Base-by-base conservation (phyloP, 176 grass and related monocot genomes). In the Pontederia crassipes region DNA sequence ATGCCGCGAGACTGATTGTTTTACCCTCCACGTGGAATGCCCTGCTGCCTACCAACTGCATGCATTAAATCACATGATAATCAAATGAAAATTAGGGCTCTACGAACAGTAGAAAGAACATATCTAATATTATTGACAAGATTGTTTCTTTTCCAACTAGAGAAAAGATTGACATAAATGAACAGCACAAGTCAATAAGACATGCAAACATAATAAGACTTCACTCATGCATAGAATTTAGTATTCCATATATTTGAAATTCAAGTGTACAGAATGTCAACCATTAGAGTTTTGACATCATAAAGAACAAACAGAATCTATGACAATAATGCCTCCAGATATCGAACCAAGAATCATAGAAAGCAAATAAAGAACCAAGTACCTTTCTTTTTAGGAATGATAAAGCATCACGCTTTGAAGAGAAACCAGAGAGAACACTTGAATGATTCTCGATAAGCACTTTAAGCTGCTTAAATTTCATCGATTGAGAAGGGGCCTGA, bases 381-480 rank as follows among this genome's bases (percentile, higher is more conserved):
- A 97, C 93, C 93, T 97, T 97, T 66, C 48, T 81, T 74, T 91
- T 92, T 66, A 97, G 45, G 68, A 80, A 91, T 14, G 72, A 78
- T 11, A 97, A 59, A 88, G 87, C 81, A 67, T 97, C 87, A 20
- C 70, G 81, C n/a, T 76, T 86, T 58, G 87, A 85, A 54, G 84
- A 85, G 68, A 97, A 92, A 58, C 85, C 62, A 10, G 87, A 85
- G 47, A 91, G 18, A 60, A 47, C 59, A 55, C 56, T 55, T 15
- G 87, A 85, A 67, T 85, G 81, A 61, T 73, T 81, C 55, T 97
- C 84, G 51, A 91, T 66, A 20, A 83, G 81, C 64, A 61, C 55
- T 70, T 88, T 97, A 71, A 97, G 93, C 64, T 97, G 70, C 74
- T 88, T 97, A 73, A 97, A 54, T 66, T 91, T 88, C 81, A 97